phyloP scores from a whole-genome alignment of 148 eudicot species.

The Chenopodium formosanum region DNA sequence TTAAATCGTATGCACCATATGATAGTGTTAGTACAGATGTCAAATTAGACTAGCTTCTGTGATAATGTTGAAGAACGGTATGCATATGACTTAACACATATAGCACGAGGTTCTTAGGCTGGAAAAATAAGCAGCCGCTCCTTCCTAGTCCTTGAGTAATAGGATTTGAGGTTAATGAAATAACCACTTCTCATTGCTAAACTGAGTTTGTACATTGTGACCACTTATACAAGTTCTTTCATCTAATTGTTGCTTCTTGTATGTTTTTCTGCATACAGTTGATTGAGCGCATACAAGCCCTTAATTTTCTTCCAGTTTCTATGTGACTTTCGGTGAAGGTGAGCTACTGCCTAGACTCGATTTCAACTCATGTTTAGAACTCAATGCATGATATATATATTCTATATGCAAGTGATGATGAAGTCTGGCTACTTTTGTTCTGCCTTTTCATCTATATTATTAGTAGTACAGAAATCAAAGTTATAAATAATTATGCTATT shows the following conservation, averaged over 20 bases:
- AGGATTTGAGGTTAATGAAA: not conserved
- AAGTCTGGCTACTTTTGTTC: not conserved
- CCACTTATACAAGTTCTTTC: not conserved
- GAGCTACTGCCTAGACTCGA: slow-evolving; percentile 35
- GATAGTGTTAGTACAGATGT: not conserved
- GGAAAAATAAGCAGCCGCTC: not conserved
- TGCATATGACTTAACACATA: not conserved
- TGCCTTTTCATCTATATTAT: not conserved
- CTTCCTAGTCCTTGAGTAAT: not conserved
- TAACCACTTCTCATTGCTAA: not conserved
- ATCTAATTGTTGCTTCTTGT: not conserved
- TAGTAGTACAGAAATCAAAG: not conserved
- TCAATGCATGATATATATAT: not conserved
- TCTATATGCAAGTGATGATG: not conserved
- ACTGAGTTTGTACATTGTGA: not conserved
- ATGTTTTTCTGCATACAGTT: not conserved
- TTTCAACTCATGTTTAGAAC: slow-evolving; percentile 17
- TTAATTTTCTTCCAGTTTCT: not conserved
- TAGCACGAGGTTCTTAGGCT: not conserved
- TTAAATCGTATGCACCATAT: too few relatives aligned
- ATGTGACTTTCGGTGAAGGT: slow-evolving; percentile 31
- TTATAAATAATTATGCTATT: not conserved
- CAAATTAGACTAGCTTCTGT: not conserved
- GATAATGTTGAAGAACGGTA: not conserved
- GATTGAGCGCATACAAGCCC: not conserved